Percentiles rank a stretch among this genome's conserved stretches.
Conservation (phyloP, 1,139 yeast genomes). For the Scheffersomyces illinoinensis region DNA sequence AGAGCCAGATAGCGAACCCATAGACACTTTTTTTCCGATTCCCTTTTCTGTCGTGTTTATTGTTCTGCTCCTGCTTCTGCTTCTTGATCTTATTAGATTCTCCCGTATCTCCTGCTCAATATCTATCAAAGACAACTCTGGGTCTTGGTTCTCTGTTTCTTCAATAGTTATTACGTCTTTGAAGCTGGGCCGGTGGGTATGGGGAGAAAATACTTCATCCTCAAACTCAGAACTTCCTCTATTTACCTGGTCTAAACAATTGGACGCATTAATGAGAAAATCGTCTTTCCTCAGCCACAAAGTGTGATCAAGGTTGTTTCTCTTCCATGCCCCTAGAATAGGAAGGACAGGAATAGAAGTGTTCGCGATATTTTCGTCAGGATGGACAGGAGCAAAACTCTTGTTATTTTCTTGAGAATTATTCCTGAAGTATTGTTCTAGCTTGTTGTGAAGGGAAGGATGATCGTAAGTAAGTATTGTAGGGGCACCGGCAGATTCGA, state of each 20-base stretch:
- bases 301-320: background rate
- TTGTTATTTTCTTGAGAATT: background rate
- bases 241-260: background rate
- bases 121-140: background rate
- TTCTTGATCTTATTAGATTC: background rate
- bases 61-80: background rate
- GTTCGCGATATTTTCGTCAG: background rate
- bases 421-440: background rate
- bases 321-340: background rate
- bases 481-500: background rate
- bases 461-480: background rate
- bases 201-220: constrained; percentile 26
- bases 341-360: background rate
- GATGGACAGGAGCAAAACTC: background rate
- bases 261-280: background rate
- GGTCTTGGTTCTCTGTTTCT: constrained; percentile 8
- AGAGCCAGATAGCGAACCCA: background rate
- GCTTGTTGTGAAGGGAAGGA: background rate
- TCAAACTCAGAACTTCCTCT: constrained; percentile 15
- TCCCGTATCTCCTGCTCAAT: background rate
- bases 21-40: background rate
- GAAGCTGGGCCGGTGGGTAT: constrained; percentile 22
- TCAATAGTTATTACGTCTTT: constrained; percentile 25
- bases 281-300: background rate
- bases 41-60: background rate